A percentile compares a stretch with the other conserved stretches of the same genome.
phyloP scores from a whole-genome alignment of 2,329 filamentous ascomycete species.

The Monilinia aucupariae region DNA sequence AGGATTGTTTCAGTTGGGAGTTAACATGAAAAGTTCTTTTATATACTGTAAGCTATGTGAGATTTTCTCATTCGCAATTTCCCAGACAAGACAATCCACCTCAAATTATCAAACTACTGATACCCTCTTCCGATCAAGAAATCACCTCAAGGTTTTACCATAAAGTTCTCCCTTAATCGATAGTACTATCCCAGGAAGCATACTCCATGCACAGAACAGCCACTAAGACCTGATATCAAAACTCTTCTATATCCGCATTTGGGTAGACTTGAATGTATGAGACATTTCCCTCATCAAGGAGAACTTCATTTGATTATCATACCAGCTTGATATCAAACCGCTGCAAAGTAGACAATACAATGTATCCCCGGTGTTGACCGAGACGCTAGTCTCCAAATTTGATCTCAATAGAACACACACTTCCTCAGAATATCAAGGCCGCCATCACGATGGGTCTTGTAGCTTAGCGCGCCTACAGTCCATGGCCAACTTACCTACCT shows the following conservation, averaged over 20 bases:
- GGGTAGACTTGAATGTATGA: background rate
- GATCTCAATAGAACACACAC: background rate
- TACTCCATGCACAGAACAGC: too few species aligned
- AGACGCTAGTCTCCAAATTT: background rate
- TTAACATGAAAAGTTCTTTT: too few species aligned
- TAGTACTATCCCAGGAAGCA: too few species aligned
- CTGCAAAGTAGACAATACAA: background rate
- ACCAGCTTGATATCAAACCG: background rate
- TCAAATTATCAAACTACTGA: too few species aligned
- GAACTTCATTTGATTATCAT: background rate
- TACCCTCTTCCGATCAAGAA: background rate
- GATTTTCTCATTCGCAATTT: too few species aligned
- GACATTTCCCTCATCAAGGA: background rate
- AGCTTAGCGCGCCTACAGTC: background rate
- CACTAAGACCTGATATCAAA: background rate
- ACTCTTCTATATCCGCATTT: background rate
- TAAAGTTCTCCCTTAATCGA: background rate
- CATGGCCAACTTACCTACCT: background rate
- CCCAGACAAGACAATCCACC: too few species aligned
- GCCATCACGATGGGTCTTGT: background rate
- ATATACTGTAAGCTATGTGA: too few species aligned
- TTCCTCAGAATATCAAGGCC: background rate
- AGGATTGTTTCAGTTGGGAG: too few species aligned
- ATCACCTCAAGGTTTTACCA: background rate
- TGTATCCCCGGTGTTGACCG: background rate